These are phyloP conservation scores for Wickerhamomyces canadensis DNA, from an alignment of 805 yeast genomes.

Conservation along the genomic window DNA sequence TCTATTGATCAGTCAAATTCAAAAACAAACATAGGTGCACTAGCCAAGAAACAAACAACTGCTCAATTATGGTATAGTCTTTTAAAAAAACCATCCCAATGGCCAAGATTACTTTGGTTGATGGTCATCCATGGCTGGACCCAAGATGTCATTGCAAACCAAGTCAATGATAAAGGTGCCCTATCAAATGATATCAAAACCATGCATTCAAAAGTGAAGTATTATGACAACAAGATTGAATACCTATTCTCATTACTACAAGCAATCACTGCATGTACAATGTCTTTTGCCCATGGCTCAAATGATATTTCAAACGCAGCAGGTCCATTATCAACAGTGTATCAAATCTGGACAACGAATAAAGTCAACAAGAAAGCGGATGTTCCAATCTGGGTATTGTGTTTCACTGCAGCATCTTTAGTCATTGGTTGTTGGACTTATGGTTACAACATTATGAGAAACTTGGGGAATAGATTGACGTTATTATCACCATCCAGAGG, in stretches of 20 bases:
- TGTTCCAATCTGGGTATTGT: constrained; percentile 69
- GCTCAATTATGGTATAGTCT: constrained; percentile 33
- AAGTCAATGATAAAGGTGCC: constrained; percentile 31
- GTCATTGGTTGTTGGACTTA: constrained; percentile 66
- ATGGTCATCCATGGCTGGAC: constrained; percentile 54
- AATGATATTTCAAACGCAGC: constrained; percentile 76
- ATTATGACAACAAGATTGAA: constrained; percentile 67
- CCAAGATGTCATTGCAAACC: constrained; percentile 54
- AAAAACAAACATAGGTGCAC: constrained; percentile 5
- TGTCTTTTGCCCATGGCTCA: constrained; percentile 81
- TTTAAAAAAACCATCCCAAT: constrained; percentile 42
- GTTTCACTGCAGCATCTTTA: constrained; percentile 60
- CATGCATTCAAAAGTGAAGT: constrained; percentile 55
- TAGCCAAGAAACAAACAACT: constrained; percentile 29
- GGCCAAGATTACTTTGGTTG: constrained; percentile 49
- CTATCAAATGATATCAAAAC: constrained; percentile 41
- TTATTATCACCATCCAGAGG: constrained; percentile 78
- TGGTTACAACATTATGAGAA: constrained; percentile 66
- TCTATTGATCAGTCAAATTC: too few species aligned
- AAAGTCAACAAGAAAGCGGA: constrained; percentile 39
- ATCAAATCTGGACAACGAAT: constrained; percentile 53
- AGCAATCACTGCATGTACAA: constrained; percentile 68
- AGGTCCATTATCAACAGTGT: constrained; percentile 67
- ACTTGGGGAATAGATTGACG: constrained; percentile 69
- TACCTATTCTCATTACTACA: constrained; percentile 63